phyloP scores from a whole-genome alignment of 2,329 filamentous ascomycete species.

The Aspergillaceae sp. region DNA sequence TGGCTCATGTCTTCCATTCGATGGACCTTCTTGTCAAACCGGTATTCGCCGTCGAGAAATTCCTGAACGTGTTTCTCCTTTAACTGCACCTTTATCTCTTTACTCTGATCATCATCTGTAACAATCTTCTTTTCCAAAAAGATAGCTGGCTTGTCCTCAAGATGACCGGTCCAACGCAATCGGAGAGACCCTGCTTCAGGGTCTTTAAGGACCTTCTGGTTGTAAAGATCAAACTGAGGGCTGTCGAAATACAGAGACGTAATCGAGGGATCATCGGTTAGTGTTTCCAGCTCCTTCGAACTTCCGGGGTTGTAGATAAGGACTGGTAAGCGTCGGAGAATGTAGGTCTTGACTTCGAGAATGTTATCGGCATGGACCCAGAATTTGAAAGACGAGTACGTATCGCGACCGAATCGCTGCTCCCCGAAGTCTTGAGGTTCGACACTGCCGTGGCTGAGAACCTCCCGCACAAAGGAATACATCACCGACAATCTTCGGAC shows the following conservation, averaged over 20 bases:
- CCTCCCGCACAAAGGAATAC: constrained; percentile 88
- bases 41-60: constrained; percentile 79
- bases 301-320: constrained; percentile 85
- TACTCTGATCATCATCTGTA: constrained; percentile 64
- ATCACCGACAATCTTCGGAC: constrained; percentile 84
- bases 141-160: constrained; percentile 70
- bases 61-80: constrained; percentile 90
- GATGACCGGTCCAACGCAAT: constrained; percentile 82
- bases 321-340: constrained; percentile 80
- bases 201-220: constrained; percentile 68
- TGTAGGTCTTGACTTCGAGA: constrained; percentile 92
- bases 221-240: constrained; percentile 74
- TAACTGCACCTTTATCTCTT: constrained; percentile 71
- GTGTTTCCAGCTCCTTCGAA: constrained; percentile 70
- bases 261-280: constrained; percentile 73
- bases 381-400: constrained; percentile 83
- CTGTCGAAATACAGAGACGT: constrained; percentile 97
- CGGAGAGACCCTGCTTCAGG: constrained; percentile 73
- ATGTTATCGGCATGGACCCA: constrained; percentile 96
- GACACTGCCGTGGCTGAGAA: constrained; percentile 41
- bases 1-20: constrained; percentile 75
- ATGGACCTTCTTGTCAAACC: constrained; percentile 80
- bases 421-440: constrained; percentile 48
- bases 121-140: constrained; percentile 84
- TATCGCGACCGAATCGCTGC: constrained; percentile 49